Base-by-base conservation (phyloP, 116 monocot species). In the Posidonia oceanica region DNA sequence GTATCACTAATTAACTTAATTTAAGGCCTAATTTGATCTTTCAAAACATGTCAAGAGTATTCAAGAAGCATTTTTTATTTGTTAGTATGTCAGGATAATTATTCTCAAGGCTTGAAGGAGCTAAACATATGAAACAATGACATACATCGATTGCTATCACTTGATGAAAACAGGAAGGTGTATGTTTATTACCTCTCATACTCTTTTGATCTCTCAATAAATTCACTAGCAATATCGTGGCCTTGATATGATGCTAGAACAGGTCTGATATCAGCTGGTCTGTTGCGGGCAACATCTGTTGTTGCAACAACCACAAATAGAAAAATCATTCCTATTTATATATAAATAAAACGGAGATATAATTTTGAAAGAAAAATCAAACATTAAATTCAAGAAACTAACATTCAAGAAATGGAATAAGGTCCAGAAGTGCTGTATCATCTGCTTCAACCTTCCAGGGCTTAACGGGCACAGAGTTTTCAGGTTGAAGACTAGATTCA, bases 361-460 rank as follows among this genome's bases (percentile, higher is more conserved):
- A 18, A 3, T 58, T 58, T 58, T 62, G 22, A 22, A 62, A 62
- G 13, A 23, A 8, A n/a, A 62, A 20, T 36, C 62, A 37, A 36
- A 62, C 3, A 65, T 10, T 14, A 55, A 23, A 48, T 39, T 48
- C 12, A 48, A 60, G 36, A 42, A 39, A 39, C 80, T 82, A 70
- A 96, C 96, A 96, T 83, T 96, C 96, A 65, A 96, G 91, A 79
- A 96, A 96, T 58, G 96, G 96, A 76, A 96, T 78, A 61, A 96
- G 75, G 82, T 96, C 96, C 54, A 96, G 37, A 66, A 96, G 85
- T 66, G 77, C 83, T n/a, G 96, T 96, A 60, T 96, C 96, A 63
- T 91, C 79, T 69, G 79, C 76, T 86, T 96, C 96, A 66, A 83
- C 80, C 74, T 87, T 96, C 81, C 86, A 96, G 7, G 87, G 89